A percentile compares a stretch with the other conserved stretches of the same genome.
phyloP scores from a whole-genome alignment of 2,329 filamentous ascomycete species.

The Cladosporium halotolerans region DNA sequence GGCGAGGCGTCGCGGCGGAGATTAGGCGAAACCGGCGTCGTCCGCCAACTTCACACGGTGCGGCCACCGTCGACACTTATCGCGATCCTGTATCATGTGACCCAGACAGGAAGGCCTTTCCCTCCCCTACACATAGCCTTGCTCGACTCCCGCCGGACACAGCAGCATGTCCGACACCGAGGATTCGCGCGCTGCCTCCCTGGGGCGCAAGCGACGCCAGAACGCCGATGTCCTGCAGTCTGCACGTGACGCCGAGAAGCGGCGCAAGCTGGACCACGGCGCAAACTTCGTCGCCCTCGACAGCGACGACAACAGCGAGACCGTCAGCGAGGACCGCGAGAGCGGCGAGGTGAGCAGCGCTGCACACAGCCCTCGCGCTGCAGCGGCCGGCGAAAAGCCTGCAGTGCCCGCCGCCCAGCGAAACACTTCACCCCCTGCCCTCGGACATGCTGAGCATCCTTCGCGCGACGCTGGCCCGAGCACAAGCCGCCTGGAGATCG shows the following conservation, averaged over 20 bases:
- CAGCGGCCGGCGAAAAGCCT: neutral
- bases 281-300: conserved; percentile 6
- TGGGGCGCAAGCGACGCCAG: conserved; percentile 8
- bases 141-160: neutral
- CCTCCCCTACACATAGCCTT: no score
- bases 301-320: conserved; percentile 10
- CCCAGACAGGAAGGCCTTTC: no score
- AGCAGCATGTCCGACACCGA: conserved; percentile 11
- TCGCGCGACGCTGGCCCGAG: neutral
- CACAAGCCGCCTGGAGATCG: neutral
- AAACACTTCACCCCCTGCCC: neutral
- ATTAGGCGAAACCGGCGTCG: no score
- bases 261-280: conserved; percentile 4
- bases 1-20: no score
- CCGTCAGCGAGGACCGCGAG: conserved; percentile 8
- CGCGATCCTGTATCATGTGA: no score
- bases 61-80: no score
- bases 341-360: conserved; percentile 7
- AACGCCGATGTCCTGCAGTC: conserved; percentile 2
- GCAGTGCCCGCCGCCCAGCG: neutral
- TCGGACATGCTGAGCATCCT: neutral
- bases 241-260: conserved; percentile 6
- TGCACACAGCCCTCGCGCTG: no score
- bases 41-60: no score
- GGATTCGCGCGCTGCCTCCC: conserved; percentile 10